Evolutionary conservation across 2,329 filamentous ascomycete genomes (phyloP).

Genomic region (Ceratocystis ficicola): DNA sequence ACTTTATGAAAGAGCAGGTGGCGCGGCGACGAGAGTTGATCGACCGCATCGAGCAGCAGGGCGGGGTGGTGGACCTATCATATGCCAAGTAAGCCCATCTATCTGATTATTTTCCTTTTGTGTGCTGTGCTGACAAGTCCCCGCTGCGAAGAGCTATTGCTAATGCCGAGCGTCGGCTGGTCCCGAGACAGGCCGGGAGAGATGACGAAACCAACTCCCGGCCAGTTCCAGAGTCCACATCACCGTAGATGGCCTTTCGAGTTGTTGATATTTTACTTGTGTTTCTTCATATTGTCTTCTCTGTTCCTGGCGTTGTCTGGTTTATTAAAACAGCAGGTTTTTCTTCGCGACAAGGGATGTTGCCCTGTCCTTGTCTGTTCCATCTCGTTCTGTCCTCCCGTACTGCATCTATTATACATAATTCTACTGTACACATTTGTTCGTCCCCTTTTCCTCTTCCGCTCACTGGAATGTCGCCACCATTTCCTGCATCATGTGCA

Average conservation of each 20-base stretch:
- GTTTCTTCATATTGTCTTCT: conserved; percentile 1
- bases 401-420: conserved; percentile 12
- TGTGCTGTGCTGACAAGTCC: background rate
- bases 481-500: conserved; percentile 36
- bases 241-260: background rate
- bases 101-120: background rate
- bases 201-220: conserved; percentile 5
- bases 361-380: conserved; percentile 1
- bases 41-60: conserved; percentile 44
- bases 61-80: conserved; percentile 39
- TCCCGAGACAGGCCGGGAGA: background rate
- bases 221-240: background rate
- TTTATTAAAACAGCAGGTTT: background rate
- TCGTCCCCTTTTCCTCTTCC: conserved; percentile 4
- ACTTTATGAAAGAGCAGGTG: conserved; percentile 51
- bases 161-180: conserved; percentile 15
- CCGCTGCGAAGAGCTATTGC: conserved; percentile 13
- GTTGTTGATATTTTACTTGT: background rate
- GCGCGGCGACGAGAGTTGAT: conserved; percentile 47
- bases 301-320: conserved; percentile 8
- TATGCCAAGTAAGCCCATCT: conserved; percentile 19
- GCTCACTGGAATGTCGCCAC: conserved; percentile 38
- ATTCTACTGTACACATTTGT: conserved; percentile 17
- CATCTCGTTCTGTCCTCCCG: background rate
- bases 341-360: background rate